phyloP scores from a whole-genome alignment of 306 rosid genomes.

The Begonia masoniana region DNA sequence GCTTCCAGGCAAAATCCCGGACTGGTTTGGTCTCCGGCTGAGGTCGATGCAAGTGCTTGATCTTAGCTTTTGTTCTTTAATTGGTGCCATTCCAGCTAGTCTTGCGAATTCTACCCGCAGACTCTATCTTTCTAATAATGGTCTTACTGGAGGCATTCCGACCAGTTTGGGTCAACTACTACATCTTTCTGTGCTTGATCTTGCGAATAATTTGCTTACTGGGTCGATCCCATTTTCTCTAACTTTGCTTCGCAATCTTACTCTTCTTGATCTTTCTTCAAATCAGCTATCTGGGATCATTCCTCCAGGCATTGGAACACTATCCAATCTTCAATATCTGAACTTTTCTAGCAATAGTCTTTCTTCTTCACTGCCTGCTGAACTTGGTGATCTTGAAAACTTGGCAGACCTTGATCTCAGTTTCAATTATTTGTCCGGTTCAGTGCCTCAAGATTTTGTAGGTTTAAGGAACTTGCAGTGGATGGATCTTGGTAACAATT shows the following conservation, averaged over 20 bases:
- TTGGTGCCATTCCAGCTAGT: constrained; percentile 46
- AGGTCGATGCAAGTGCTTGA: constrained; percentile 49
- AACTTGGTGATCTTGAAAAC: constrained; percentile 44
- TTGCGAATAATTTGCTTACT: constrained; percentile 37
- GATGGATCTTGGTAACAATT: constrained; percentile 43
- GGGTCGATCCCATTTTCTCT: constrained; percentile 48
- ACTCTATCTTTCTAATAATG: constrained; percentile 55
- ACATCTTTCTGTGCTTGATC: constrained; percentile 59
- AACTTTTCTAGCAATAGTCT: constrained; percentile 59
- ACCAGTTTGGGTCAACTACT: constrained; percentile 43
- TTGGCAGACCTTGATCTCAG: constrained; percentile 85
- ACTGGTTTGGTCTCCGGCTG: constrained; percentile 51
- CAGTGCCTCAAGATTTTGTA: constrained; percentile 35
- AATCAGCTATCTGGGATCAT: constrained; percentile 48
- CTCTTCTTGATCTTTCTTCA: constrained; percentile 49
- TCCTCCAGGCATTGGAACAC: constrained; percentile 43
- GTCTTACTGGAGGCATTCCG: constrained; percentile 55
- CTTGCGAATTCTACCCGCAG: constrained; percentile 47
- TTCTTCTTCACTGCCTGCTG: constrained; percentile 43
- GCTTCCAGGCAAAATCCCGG: constrained; percentile 67
- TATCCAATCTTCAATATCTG: constrained; percentile 45
- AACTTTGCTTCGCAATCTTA: constrained; percentile 41
- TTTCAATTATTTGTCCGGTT: constrained; percentile 39
- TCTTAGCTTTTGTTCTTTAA: constrained; percentile 65
- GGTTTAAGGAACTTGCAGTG: constrained; percentile 43